A percentile compares a stretch with the other conserved stretches of the same genome.
These are phyloP conservation scores for Carex cristatella DNA, from an alignment of 176 grass and related monocot species.

Conservation along the genomic window DNA sequence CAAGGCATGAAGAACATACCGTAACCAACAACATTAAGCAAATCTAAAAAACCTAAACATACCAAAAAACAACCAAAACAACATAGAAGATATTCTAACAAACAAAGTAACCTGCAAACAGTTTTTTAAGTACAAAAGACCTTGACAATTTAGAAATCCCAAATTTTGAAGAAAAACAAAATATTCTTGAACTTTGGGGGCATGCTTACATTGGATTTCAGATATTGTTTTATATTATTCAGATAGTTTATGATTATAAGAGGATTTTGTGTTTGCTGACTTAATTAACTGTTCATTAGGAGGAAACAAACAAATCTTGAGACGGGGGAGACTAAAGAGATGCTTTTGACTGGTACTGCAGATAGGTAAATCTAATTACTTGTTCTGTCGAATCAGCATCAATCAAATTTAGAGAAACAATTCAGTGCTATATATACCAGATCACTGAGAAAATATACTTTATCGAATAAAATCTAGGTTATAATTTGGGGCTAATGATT, in stretches of 20 bases:
- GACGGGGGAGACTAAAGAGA: slow-evolving; percentile 21
- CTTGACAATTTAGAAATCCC: no score
- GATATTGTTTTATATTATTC: background rate
- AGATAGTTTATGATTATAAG: background rate
- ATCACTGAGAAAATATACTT: background rate
- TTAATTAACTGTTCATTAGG: slow-evolving; percentile 9
- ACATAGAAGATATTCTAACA: no score
- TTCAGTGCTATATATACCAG: background rate
- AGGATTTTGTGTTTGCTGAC: background rate
- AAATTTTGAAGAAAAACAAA: no score
- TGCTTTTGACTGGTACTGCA: background rate
- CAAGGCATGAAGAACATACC: no score
- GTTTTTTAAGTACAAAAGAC: no score
- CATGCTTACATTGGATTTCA: background rate
- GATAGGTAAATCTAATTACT: slow-evolving; percentile 5
- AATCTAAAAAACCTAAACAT: no score
- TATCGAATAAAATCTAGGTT: no score
- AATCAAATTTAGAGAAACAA: background rate
- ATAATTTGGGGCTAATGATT: background rate
- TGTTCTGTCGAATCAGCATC: background rate
- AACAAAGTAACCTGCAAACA: no score
- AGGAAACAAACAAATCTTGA: slow-evolving; percentile 17
- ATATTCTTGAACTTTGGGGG: background rate
- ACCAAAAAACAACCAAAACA: no score
- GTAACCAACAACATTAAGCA: no score